A percentile compares a stretch with the other conserved stretches of the same genome.
Conservation (phyloP, 2,329 filamentous ascomycete species). For the Penicillium glabrum region DNA sequence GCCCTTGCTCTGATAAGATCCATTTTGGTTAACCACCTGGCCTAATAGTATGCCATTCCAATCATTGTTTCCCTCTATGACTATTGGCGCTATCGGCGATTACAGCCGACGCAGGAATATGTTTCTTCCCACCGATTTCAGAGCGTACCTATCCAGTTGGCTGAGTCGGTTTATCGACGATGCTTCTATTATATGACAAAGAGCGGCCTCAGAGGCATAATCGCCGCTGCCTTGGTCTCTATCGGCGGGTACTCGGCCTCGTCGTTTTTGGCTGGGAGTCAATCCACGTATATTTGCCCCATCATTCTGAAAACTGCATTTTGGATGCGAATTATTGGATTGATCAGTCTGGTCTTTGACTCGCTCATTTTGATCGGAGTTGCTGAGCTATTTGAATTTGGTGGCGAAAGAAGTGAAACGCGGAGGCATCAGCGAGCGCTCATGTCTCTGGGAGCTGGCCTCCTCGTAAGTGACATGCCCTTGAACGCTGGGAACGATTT, state of each 20-base stretch:
- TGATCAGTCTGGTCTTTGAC: slow-evolving; percentile 43
- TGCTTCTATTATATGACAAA: slow-evolving; percentile 31
- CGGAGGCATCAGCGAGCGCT: slow-evolving; percentile 27
- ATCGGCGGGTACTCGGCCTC: slow-evolving; percentile 40
- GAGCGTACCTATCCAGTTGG: slow-evolving; percentile 12
- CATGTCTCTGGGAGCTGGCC: slow-evolving; percentile 28
- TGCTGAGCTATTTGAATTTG: slow-evolving; percentile 28
- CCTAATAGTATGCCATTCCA: slow-evolving; percentile 38
- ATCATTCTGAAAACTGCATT: slow-evolving; percentile 33
- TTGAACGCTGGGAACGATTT: background rate
- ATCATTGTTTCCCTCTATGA: slow-evolving; percentile 45
- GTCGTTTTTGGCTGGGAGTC: slow-evolving; percentile 34
- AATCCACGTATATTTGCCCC: slow-evolving; percentile 53
- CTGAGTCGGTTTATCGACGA: slow-evolving; percentile 30
- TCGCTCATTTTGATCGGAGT: slow-evolving; percentile 38
- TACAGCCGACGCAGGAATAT: slow-evolving; percentile 23
- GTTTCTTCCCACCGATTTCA: slow-evolving; percentile 18
- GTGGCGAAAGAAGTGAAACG: slow-evolving; percentile 18
- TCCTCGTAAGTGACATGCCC: slow-evolving; percentile 27
- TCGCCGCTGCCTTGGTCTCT: slow-evolving; percentile 39
- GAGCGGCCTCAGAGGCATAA: slow-evolving; percentile 38
- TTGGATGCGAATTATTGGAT: slow-evolving; percentile 38
- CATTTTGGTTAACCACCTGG: slow-evolving; percentile 14
- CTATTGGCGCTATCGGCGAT: slow-evolving; percentile 34
- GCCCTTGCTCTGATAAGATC: too few species aligned